Percentiles rank a stretch among this genome's conserved stretches.
These are phyloP conservation scores for Suhomyces maxii DNA, from an alignment of 1,139 yeast species.

Conservation along the genomic window DNA sequence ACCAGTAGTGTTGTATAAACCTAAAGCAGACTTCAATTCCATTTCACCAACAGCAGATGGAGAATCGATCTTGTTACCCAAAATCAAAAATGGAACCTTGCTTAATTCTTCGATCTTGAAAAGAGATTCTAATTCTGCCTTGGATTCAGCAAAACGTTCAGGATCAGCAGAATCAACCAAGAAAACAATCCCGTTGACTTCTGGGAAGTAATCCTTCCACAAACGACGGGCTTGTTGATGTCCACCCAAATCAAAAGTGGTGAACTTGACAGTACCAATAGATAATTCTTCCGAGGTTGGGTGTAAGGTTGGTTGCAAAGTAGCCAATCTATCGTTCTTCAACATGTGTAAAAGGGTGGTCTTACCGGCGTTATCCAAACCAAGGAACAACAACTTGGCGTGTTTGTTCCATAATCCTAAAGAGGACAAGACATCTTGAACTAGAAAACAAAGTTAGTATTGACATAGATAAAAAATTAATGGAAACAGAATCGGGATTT, in stretches of 20 bases:
- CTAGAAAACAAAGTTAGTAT: conserved; percentile 34
- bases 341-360: conserved; percentile 96
- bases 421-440: conserved; percentile 91
- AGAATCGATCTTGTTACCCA: conserved; percentile 96
- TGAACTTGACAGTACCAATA: conserved; percentile 93
- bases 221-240: conserved; percentile 98
- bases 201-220: conserved; percentile 99
- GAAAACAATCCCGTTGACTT: conserved; percentile 95
- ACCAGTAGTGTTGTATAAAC: conserved; percentile 81
- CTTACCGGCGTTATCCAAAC: conserved; percentile 98
- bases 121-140: conserved; percentile 90
- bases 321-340: conserved; percentile 96
- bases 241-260: conserved; percentile 98
- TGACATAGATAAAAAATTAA: no score
- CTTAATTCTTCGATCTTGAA: conserved; percentile 88
- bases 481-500: no score
- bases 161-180: conserved; percentile 97
- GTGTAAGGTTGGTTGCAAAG: conserved; percentile 96
- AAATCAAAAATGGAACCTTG: conserved; percentile 85
- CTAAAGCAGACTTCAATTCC: conserved; percentile 88
- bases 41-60: conserved; percentile 94
- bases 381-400: conserved; percentile 92
- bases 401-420: conserved; percentile 97
- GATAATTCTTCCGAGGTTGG: conserved; percentile 98
- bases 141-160: conserved; percentile 91